Conservation (phyloP, 495 filamentous ascomycete species). For the Cladorrhinum samala region DNA sequence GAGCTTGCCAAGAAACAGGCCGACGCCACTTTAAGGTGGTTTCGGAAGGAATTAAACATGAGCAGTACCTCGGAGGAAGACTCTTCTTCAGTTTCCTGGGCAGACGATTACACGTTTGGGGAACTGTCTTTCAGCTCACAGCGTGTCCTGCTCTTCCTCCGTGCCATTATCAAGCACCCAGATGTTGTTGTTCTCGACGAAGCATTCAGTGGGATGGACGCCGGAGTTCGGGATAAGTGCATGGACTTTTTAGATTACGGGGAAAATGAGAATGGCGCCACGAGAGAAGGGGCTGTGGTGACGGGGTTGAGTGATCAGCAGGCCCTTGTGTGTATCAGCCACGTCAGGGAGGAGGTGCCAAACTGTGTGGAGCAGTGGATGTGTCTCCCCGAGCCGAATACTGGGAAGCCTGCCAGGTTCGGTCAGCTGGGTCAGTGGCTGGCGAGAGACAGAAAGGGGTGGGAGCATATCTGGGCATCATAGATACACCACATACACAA, state of each 20-base stretch:
- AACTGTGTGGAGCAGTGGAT: slow-evolving; percentile 72
- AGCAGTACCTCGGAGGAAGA: background rate
- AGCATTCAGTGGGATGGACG: slow-evolving; percentile 85
- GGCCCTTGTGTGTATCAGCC: slow-evolving; percentile 79
- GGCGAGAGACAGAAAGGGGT: slow-evolving; percentile 44
- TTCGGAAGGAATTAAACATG: slow-evolving; percentile 66
- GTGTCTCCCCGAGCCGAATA: slow-evolving; percentile 62
- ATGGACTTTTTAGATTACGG: slow-evolving; percentile 66
- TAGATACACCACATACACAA: background rate
- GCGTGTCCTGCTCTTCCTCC: slow-evolving; percentile 75
- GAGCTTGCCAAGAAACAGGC: slow-evolving; percentile 49
- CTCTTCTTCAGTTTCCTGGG: slow-evolving; percentile 53
- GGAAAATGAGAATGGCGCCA: slow-evolving; percentile 37
- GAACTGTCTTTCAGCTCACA: slow-evolving; percentile 72
- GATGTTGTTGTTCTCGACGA: slow-evolving; percentile 92
- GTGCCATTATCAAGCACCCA: slow-evolving; percentile 73
- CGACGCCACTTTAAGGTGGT: slow-evolving; percentile 63
- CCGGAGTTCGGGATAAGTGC: slow-evolving; percentile 75
- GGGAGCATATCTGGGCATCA: slow-evolving; percentile 58
- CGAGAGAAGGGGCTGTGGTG: slow-evolving; percentile 35
- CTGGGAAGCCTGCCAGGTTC: slow-evolving; percentile 49
- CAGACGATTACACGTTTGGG: slow-evolving; percentile 62
- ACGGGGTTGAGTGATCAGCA: slow-evolving; percentile 58
- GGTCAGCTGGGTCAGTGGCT: slow-evolving; percentile 52
- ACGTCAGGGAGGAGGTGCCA: slow-evolving; percentile 86